Percentiles rank a stretch among this genome's conserved stretches.
phyloP scores from a whole-genome alignment of 208 protist species.

The Vickermania ingenoplastis region DNA sequence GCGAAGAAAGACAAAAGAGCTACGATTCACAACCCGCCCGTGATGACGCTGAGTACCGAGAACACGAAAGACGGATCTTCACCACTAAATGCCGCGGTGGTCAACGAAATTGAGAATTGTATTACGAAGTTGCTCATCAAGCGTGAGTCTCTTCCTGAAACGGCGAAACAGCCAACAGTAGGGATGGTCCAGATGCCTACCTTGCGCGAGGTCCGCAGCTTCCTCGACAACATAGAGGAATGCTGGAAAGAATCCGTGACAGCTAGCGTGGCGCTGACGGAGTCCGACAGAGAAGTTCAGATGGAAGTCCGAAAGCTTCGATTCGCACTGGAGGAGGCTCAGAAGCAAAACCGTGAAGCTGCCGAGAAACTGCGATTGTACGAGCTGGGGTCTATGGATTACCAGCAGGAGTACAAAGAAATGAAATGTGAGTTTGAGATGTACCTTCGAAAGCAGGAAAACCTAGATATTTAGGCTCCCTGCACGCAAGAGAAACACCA shows the following conservation, averaged over 20 bases:
- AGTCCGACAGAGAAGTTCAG: constrained; percentile 37
- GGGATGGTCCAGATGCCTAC: constrained; percentile 42
- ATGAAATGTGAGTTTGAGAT: constrained; percentile 57
- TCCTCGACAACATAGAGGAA: constrained; percentile 74
- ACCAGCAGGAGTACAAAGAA: constrained; percentile 53
- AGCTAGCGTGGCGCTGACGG: constrained; percentile 43
- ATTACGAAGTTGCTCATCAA: constrained; percentile 34
- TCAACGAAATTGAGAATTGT: constrained; percentile 28
- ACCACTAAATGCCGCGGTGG: constrained; percentile 6
- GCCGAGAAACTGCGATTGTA: constrained; percentile 69
- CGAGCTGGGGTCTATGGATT: constrained; percentile 55
- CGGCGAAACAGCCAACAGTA: constrained; percentile 22
- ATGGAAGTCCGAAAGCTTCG: constrained; percentile 49
- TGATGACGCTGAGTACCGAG: not conserved
- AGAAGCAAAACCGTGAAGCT: constrained; percentile 25
- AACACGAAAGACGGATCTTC: not conserved
- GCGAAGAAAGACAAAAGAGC: not conserved
- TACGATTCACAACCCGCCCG: not conserved
- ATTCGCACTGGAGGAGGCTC: constrained; percentile 28
- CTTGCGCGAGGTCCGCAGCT: constrained; percentile 62
- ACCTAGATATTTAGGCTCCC: constrained; percentile 3
- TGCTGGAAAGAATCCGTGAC: constrained; percentile 67
- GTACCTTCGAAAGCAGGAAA: constrained; percentile 47
- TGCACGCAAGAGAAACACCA: constrained; percentile 4
- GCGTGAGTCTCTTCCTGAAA: constrained; percentile 29